phyloP scores from a whole-genome alignment of 257 asterid genomes.

The Solanum lycopersicoides region DNA sequence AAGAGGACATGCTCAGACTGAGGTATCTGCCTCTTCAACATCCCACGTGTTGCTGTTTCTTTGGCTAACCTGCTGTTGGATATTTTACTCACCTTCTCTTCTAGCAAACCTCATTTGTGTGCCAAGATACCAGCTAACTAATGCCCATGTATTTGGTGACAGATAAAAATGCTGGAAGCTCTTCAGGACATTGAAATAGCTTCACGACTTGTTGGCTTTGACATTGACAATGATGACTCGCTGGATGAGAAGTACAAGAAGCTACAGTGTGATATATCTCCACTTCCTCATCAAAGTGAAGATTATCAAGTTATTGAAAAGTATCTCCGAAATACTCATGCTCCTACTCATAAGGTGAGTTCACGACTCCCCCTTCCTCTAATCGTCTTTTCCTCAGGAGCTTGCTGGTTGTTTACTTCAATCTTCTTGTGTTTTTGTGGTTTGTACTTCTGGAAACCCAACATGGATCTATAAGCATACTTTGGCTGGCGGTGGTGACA shows the following conservation, averaged over 20 bases:
- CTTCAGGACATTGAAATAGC: slow-evolving; percentile 98
- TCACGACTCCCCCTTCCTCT: background rate
- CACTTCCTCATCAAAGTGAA: slow-evolving; percentile 72
- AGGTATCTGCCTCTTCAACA: background rate
- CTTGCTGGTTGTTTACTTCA: background rate
- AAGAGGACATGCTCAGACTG: background rate
- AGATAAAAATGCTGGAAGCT: slow-evolving; percentile 99
- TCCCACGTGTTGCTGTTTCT: background rate
- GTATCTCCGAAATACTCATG: slow-evolving; percentile 82
- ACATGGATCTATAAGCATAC: background rate
- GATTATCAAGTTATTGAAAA: slow-evolving; percentile 72
- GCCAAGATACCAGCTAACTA: background rate
- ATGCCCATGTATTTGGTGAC: slow-evolving; percentile 3
- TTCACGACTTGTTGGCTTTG: slow-evolving; percentile 82
- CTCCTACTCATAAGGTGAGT: slow-evolving; percentile 91
- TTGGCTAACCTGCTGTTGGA: background rate
- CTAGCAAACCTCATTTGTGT: background rate
- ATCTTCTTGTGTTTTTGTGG: background rate
- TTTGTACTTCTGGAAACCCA: background rate
- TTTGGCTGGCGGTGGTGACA: background rate
- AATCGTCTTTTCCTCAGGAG: background rate
- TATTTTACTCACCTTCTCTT: background rate
- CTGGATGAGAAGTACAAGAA: slow-evolving; percentile 80
- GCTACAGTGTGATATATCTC: slow-evolving; percentile 62
- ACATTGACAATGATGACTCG: slow-evolving; percentile 49